Conservation (phyloP, 495 filamentous ascomycete genomes). For the Xylaria nigripes region DNA sequence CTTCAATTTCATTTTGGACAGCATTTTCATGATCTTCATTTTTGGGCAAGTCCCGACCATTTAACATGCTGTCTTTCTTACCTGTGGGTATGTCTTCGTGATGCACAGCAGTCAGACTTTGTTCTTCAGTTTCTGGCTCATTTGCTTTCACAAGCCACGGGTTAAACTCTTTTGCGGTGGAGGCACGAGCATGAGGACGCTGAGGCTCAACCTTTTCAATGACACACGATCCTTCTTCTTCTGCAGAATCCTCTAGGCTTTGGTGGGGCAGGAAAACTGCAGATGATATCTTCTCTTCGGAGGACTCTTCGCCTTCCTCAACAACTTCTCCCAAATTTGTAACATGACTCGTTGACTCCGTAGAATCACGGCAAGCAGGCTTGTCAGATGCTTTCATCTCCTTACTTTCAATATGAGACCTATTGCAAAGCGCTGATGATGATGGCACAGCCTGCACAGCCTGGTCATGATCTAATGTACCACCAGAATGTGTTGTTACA, state of each 20-base stretch:
- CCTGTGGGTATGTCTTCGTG: slow-evolving; percentile 21
- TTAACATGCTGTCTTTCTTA: slow-evolving; percentile 24
- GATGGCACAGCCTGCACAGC: slow-evolving; percentile 3
- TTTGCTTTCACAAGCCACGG: slow-evolving; percentile 45
- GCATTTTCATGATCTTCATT: slow-evolving; percentile 30
- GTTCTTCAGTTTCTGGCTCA: slow-evolving; percentile 35
- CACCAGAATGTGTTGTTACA: not conserved
- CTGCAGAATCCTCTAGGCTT: slow-evolving; percentile 44
- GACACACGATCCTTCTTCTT: slow-evolving; percentile 26
- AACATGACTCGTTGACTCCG: slow-evolving; percentile 20
- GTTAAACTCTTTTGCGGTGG: slow-evolving; percentile 30
- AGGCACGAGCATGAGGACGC: slow-evolving; percentile 18
- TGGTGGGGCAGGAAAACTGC: slow-evolving; percentile 90
- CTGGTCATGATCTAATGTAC: slow-evolving; percentile 5
- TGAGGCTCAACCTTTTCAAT: slow-evolving; percentile 22
- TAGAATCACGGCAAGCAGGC: not conserved
- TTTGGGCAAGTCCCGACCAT: slow-evolving; percentile 22
- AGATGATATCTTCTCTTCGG: slow-evolving; percentile 89
- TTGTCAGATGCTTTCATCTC: not conserved
- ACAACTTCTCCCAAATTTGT: slow-evolving; percentile 33
- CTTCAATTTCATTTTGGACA: slow-evolving; percentile 31
- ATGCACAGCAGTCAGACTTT: slow-evolving; percentile 24
- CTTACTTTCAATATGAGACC: not conserved
- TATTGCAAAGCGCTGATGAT: not conserved
- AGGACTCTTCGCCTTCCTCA: slow-evolving; percentile 73